Evolutionary conservation across 352 stramenopile species (phyloP).

Genomic region (Pilasporangium apinafurcum): DNA sequence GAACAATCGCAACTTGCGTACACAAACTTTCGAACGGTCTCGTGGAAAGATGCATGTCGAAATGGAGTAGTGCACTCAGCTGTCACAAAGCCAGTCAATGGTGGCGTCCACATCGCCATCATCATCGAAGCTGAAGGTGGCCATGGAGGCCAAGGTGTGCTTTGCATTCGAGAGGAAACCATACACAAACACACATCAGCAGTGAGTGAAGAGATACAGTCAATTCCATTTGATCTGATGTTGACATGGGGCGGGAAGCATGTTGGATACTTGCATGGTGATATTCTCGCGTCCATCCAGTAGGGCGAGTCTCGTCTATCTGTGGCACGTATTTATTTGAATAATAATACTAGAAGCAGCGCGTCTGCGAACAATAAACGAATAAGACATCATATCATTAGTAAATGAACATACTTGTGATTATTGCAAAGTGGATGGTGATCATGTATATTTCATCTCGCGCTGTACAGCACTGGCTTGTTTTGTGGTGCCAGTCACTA

Average conservation of each 20-base stretch:
- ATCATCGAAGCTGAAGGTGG: conserved; percentile 56
- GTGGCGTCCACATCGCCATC: conserved; percentile 60
- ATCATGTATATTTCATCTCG: too few species aligned
- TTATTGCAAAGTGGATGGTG: too few species aligned
- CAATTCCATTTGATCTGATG: conserved; percentile 59
- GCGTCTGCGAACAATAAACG: too few species aligned
- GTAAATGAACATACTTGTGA: too few species aligned
- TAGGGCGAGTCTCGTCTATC: too few species aligned
- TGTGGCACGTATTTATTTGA: too few species aligned
- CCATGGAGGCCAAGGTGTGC: conserved; percentile 52
- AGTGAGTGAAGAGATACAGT: conserved; percentile 30
- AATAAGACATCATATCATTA: too few species aligned
- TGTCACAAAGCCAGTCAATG: conserved; percentile 65
- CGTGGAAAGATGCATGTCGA: conserved; percentile 47
- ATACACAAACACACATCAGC: conserved; percentile 34
- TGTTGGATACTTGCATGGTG: conserved; percentile 36
- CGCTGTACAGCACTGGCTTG: too few species aligned
- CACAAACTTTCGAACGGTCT: conserved; percentile 57
- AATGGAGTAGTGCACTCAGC: conserved; percentile 61
- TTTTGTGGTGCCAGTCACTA: too few species aligned
- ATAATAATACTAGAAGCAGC: too few species aligned
- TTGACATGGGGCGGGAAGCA: conserved; percentile 76
- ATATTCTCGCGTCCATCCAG: conserved; percentile 18
- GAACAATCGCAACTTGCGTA: conserved; percentile 66
- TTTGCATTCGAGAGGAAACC: conserved; percentile 59